Base-by-base conservation (phyloP, 1,284 basidiomycete genomes). In the Naganishia albida region DNA sequence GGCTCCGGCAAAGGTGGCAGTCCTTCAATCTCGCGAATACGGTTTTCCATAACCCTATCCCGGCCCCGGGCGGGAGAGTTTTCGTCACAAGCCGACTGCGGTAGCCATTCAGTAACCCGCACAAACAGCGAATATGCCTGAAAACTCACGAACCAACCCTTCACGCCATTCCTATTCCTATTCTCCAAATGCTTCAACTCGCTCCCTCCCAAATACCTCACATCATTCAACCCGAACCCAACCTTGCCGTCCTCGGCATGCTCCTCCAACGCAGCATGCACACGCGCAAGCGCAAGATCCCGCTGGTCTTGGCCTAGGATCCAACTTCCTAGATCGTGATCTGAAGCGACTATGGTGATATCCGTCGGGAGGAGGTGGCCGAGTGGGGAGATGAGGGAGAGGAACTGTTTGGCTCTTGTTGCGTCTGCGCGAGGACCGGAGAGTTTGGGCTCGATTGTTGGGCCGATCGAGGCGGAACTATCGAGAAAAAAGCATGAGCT, bases 271-370 rank as follows among this genome's bases (percentile, higher is more conserved):
- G 72, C 70, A 16, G 65, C 20, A 28, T 68, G 48, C 1, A 68
- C 42, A 2, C 67, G 42, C 0, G 44, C 39, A 10, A 73, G 62
- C 4, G 73, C 73, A 0, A 72, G 68, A 20, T 71, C 59, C n/a
- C 70, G 68, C 53, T 74, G 70, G 40, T 77, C 73, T 18, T 75
- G 72, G 10, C 72, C 69, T 13, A 77, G 66, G 20, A 78, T 68
- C 70, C 70, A 73, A 34, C 67, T 73, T 12, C 77, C 77, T 12
- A 75, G 68, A 67, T 78, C 78, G 67, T 80, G 77, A 62, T 80
- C 77, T 0, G 76, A 77, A 8, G 72, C 67, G 50, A 72, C 69
- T 16, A 78, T 57, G 20, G 70, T 72, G 42, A 78, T 59, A 20
- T 73, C 70, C 13, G 51, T 53, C 6, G 74, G 71, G 3, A 80